These are phyloP conservation scores for Fragaria ananassa DNA, from an alignment of 306 rosid genomes.

Conservation along the genomic window DNA sequence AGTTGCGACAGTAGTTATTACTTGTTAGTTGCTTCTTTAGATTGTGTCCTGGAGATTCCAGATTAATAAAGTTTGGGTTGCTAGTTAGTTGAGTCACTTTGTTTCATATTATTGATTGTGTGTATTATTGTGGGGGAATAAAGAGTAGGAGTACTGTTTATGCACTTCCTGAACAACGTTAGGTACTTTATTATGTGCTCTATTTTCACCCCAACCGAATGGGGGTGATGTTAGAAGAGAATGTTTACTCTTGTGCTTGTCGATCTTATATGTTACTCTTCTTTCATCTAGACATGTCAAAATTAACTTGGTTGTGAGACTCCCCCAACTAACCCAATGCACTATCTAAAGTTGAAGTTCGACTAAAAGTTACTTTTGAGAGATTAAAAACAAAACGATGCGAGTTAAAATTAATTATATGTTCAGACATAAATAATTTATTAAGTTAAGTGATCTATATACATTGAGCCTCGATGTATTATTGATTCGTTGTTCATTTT, in stretches of 20 bases:
- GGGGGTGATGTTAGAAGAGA: background rate
- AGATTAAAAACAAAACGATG: background rate
- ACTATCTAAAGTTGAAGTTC: background rate
- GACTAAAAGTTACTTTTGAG: background rate
- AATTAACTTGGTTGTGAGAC: background rate
- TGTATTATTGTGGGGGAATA: background rate
- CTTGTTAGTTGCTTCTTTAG: background rate
- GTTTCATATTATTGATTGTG: background rate
- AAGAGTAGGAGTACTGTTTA: background rate
- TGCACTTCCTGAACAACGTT: background rate
- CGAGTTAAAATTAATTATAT: background rate
- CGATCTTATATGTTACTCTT: background rate
- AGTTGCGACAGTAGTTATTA: background rate
- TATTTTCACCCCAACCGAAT: background rate
- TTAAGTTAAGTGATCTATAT: background rate
- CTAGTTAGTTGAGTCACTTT: background rate
- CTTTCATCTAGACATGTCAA: too few relatives aligned
- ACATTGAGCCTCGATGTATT: background rate
- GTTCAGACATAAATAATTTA: background rate
- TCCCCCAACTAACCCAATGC: slow-evolving; percentile 9
- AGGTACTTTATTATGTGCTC: background rate
- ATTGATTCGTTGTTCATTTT: too few relatives aligned
- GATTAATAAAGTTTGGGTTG: background rate
- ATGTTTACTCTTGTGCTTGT: background rate
- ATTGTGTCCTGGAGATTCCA: slow-evolving; percentile 4